These are phyloP conservation scores for Chaetomium strumarium DNA, from an alignment of 2,329 filamentous ascomycete genomes.

Conservation along the genomic window DNA sequence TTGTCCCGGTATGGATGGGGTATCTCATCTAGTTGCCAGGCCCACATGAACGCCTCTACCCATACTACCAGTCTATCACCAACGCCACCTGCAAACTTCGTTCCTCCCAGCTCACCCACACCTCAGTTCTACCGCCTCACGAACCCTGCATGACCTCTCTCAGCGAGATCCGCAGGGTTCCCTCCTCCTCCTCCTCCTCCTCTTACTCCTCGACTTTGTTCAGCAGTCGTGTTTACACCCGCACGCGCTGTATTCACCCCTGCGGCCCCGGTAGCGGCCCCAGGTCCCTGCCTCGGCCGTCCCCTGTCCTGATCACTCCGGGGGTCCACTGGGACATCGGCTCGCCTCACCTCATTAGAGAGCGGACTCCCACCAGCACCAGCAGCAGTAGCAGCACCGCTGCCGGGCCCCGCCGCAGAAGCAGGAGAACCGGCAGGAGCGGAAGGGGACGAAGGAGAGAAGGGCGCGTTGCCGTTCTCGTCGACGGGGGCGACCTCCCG, in stretches of 20 bases:
- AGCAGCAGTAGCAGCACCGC: too few species aligned
- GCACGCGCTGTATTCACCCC: neutral
- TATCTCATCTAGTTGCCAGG: too few species aligned
- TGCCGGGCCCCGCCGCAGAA: constrained; percentile 23
- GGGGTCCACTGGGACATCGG: too few species aligned
- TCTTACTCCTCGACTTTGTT: neutral
- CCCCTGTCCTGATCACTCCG: neutral
- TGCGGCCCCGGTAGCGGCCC: neutral
- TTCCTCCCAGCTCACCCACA: too few species aligned
- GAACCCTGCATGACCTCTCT: constrained; percentile 17
- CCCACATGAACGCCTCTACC: too few species aligned
- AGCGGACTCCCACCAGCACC: neutral
- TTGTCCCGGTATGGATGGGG: too few species aligned
- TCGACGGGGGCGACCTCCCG: constrained; percentile 24
- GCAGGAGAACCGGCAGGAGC: constrained; percentile 23
- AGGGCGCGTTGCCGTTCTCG: too few species aligned
- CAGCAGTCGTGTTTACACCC: too few species aligned
- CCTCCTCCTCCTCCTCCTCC: neutral
- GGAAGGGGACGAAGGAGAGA: too few species aligned
- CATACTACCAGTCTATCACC: too few species aligned
- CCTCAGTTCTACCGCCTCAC: constrained; percentile 18
- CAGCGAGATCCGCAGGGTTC: constrained; percentile 19
- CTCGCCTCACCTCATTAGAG: too few species aligned
- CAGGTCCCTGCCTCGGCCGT: constrained; percentile 1
- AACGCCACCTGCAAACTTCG: too few species aligned